phyloP scores from a whole-genome alignment of 306 rosid genomes.

The Corylus heterophylla region DNA sequence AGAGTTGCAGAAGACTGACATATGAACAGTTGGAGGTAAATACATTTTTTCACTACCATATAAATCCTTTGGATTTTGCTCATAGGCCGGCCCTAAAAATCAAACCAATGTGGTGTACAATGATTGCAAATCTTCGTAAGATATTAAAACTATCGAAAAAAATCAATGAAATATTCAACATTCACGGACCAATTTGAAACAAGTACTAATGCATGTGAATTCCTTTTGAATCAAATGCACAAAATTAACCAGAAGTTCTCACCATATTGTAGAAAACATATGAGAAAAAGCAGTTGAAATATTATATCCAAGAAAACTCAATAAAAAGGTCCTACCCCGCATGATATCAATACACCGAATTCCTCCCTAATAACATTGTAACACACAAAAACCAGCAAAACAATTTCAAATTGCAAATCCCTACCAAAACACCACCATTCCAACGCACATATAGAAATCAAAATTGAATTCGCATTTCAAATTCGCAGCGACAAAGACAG shows the following conservation, averaged over 20 bases:
- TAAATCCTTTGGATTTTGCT: neutral
- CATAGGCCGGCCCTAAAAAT: no score
- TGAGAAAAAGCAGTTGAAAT: neutral
- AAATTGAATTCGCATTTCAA: neutral
- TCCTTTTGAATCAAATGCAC: neutral
- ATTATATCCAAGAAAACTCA: neutral
- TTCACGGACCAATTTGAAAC: neutral
- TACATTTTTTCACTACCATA: neutral
- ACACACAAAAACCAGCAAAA: neutral
- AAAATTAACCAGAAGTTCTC: neutral
- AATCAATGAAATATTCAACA: neutral
- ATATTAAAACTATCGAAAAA: neutral
- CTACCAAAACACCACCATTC: neutral
- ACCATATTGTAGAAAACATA: neutral
- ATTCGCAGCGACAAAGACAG: conserved; percentile 10
- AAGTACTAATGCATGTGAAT: neutral
- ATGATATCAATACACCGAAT: neutral
- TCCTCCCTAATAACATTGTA: neutral
- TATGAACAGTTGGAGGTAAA: neutral
- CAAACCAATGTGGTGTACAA: neutral
- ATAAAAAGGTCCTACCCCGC: neutral
- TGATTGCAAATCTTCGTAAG: neutral
- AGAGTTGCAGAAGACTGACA: neutral
- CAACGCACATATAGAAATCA: neutral
- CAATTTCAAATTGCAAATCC: neutral